Base-by-base conservation (phyloP, 2,329 filamentous ascomycete species). In the Aureobasidium uvarum region DNA sequence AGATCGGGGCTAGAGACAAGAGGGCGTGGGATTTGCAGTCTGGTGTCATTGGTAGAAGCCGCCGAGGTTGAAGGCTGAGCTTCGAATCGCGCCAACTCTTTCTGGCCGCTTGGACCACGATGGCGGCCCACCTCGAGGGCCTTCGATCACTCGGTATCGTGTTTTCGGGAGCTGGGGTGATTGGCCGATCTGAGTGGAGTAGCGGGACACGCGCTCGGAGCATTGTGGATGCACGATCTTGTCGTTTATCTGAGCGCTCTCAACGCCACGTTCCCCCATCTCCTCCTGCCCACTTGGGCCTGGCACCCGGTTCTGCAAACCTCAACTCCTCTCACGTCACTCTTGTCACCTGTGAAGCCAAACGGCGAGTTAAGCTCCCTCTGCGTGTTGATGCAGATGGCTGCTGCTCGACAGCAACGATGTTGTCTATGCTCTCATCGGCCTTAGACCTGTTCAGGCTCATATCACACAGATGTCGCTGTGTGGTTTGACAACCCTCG, bases 31-130 rank as follows among this genome's bases (percentile, higher is more conserved):
- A 66, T 66, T 66, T 66, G 64, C 64, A 63, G 64, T 31, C 65
- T 66, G 64, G 39, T 66, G 65, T 66, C 65, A 66, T 62, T 65
- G 62, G 60, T 38, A 63, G 23, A 45, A 41, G 39, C 62, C 51
- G 62, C 62, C 48, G 60, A 63, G 60, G 60, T 63, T 54, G 23
- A 63, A 63, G 46, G 46, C 48, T 33, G 58, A 62, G 48, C 60
- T 63, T 54, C 60, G 60, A 50, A 31, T 54, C 60, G 60, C 60
- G 59, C 48, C 60, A 63, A 65, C 33, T 55, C 62, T 58, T 48
- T 58, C 62, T 28, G 25, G 31, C 28, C 11, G 62, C 62, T 45
- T 28, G 25, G 51, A 48, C 62, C 62, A 64, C 38, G 45, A 52
- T 33, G 7, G 31, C 52, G 51, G 62, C 51, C 28, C 51, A 58